A percentile compares a stretch with the other conserved stretches of the same genome.
phyloP scores from a whole-genome alignment of 441 rosid genomes.

The Sinapis alba region DNA sequence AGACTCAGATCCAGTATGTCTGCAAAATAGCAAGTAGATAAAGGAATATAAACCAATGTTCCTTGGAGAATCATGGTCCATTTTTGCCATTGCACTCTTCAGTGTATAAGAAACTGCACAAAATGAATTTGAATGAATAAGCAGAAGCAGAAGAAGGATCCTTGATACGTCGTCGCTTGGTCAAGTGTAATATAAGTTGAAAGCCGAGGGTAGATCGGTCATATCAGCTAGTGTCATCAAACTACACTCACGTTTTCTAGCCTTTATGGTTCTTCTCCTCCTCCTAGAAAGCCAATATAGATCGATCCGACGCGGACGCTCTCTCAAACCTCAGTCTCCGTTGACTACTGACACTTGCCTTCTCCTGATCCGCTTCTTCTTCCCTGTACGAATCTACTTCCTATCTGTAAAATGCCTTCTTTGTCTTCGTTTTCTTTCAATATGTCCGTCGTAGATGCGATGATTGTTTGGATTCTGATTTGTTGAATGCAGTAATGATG shows the following conservation, averaged over 20 bases:
- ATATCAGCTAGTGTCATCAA: constrained; percentile 13
- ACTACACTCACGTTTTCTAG: not conserved
- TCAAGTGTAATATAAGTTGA: not conserved
- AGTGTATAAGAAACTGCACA: too few relatives aligned
- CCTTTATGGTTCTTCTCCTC: constrained; percentile 1
- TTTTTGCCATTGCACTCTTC: too few relatives aligned
- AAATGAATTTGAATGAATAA: too few relatives aligned
- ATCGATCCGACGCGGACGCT: constrained; percentile 27
- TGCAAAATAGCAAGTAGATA: too few relatives aligned
- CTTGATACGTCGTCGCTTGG: constrained; percentile 4
- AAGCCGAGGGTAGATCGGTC: constrained; percentile 29
- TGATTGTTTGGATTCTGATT: constrained; percentile 6
- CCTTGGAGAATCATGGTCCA: too few relatives aligned
- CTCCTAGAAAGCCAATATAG: constrained; percentile 16
- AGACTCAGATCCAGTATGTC: too few relatives aligned
- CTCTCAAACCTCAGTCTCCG: constrained; percentile 38
- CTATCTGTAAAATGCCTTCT: constrained; percentile 17
- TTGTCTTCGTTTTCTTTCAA: not conserved
- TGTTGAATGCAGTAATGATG: constrained; percentile 60
- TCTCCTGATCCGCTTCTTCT: constrained; percentile 21
- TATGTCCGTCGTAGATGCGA: constrained; percentile 15
- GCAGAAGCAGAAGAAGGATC: too few relatives aligned
- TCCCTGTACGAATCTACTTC: constrained; percentile 9
- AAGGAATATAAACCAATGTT: too few relatives aligned
- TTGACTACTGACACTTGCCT: constrained; percentile 39